These are phyloP conservation scores for Chlamydomonas urium DNA, from an alignment of 139 green algal genomes.

Conservation along the genomic window DNA sequence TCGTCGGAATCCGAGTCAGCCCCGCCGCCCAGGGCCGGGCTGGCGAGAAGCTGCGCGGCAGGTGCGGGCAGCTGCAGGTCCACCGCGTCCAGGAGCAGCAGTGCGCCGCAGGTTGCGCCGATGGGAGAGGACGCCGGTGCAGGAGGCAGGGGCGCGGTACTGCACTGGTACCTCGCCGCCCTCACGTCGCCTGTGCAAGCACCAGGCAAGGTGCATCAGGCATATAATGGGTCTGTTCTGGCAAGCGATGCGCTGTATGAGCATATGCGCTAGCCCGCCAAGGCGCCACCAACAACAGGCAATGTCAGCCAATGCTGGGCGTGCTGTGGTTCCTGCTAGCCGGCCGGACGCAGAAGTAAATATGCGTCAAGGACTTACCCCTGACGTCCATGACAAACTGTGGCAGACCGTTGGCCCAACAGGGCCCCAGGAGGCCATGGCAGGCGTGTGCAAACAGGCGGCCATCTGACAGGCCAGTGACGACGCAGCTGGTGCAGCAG, in stretches of 20 bases:
- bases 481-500: slow-evolving; percentile 5
- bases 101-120: not conserved
- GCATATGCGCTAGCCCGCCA: too few relatives aligned
- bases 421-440: not conserved
- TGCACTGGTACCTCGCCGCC: not conserved
- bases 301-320: too few relatives aligned
- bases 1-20: too few relatives aligned
- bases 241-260: too few relatives aligned
- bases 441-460: not conserved
- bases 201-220: not conserved
- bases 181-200: not conserved
- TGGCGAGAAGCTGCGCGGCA: too few relatives aligned
- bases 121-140: not conserved
- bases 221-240: too few relatives aligned
- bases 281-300: too few relatives aligned
- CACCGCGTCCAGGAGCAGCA: slow-evolving; percentile 4
- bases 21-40: too few relatives aligned
- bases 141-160: not conserved
- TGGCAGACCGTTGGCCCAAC: not conserved
- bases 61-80: not conserved
- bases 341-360: too few relatives aligned
- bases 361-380: too few relatives aligned
- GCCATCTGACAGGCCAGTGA: not conserved
- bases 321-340: too few relatives aligned
- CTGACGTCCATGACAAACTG: not conserved